phyloP scores from a whole-genome alignment of 257 asterid genomes.

The Paulownia fortunei region DNA sequence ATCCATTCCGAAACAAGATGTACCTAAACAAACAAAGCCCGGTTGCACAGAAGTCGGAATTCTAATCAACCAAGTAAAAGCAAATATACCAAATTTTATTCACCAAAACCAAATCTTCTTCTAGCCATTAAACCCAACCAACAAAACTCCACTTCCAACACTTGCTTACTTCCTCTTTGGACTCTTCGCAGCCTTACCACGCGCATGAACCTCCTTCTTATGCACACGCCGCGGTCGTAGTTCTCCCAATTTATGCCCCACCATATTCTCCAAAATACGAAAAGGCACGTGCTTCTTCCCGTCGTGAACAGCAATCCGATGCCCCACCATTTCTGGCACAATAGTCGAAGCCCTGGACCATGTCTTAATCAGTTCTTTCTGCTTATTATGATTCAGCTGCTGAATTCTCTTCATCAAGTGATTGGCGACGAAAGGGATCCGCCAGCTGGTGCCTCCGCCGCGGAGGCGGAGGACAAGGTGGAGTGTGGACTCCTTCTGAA shows the following conservation, averaged over 20 bases:
- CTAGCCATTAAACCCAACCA: constrained; percentile 16
- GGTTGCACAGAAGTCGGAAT: not conserved
- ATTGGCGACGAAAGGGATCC: constrained; percentile 64
- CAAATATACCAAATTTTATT: not conserved
- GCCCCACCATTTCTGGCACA: constrained; percentile 66
- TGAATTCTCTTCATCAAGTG: constrained; percentile 50
- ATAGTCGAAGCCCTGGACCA: constrained; percentile 66
- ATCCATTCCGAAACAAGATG: not conserved
- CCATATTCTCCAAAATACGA: constrained; percentile 57
- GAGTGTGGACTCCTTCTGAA: constrained; percentile 45
- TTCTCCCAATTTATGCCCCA: constrained; percentile 68
- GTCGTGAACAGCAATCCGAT: constrained; percentile 55
- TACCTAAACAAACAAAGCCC: not conserved
- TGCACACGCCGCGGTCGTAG: constrained; percentile 40
- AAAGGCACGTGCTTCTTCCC: constrained; percentile 59
- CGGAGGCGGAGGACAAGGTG: constrained; percentile 46
- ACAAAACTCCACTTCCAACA: not conserved
- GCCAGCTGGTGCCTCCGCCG: constrained; percentile 51
- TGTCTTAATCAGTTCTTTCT: constrained; percentile 55
- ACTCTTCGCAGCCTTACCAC: constrained; percentile 42
- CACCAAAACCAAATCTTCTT: constrained; percentile 10
- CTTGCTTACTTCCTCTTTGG: constrained; percentile 50
- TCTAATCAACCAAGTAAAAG: not conserved
- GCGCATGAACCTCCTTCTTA: constrained; percentile 55
- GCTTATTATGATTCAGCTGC: constrained; percentile 33